Conservation (phyloP, 2,329 filamentous ascomycete genomes). For the Hypoxylon sp. region DNA sequence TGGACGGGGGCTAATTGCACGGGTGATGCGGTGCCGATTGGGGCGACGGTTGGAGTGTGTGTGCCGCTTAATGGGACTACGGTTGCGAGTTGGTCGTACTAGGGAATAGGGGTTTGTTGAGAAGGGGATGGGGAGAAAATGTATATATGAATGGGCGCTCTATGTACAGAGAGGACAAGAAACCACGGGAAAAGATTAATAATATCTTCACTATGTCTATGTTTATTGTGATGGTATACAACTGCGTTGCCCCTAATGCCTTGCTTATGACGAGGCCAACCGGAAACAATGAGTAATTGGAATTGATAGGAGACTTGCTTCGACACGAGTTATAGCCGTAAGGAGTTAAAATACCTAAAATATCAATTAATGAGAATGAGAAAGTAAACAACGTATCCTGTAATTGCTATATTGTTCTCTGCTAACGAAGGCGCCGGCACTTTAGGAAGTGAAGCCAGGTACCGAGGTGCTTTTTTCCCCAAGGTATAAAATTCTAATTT, state of each 20-base stretch:
- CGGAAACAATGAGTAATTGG: not conserved
- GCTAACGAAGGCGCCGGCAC: not conserved
- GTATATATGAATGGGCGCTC: not conserved
- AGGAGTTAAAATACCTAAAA: not conserved
- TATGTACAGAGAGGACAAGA: not conserved
- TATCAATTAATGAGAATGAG: too few relatives aligned
- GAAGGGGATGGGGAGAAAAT: not conserved
- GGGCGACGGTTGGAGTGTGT: constrained; percentile 6
- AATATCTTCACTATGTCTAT: not conserved
- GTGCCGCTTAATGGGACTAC: constrained; percentile 16
- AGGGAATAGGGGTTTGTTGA: constrained; percentile 3
- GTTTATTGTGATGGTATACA: not conserved
- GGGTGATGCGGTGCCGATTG: constrained; percentile 17
- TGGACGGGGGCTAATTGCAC: constrained; percentile 31
- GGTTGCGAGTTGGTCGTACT: constrained; percentile 30
- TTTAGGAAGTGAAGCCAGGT: not conserved
- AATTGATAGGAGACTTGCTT: not conserved
- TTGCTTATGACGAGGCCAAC: not conserved
- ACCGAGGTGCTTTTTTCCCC: too few relatives aligned
- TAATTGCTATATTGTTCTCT: not conserved
- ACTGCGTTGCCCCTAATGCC: not conserved
- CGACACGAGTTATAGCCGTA: not conserved
- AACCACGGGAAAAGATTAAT: not conserved
- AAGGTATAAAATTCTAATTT: too few relatives aligned
- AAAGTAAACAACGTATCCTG: not conserved